Conservation (phyloP, 805 yeast species). For the Cyberlindnera galapagoensis region DNA sequence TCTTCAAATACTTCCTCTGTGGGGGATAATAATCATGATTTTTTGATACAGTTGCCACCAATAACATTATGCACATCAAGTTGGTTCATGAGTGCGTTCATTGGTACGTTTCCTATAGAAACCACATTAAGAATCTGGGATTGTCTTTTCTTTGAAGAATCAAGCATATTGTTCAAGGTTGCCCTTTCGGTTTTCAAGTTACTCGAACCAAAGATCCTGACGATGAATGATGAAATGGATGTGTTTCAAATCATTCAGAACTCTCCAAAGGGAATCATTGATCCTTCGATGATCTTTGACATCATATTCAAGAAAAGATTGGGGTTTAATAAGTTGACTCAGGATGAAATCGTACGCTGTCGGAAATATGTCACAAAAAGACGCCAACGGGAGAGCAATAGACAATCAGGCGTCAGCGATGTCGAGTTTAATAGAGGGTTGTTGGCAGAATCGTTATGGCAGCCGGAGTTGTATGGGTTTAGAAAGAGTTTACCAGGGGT, state of each 20-base stretch:
- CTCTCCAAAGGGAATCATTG: constrained; percentile 62
- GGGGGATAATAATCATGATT: constrained; percentile 30
- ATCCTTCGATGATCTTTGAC: constrained; percentile 65
- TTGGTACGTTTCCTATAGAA: constrained; percentile 85
- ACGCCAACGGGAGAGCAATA: constrained; percentile 28
- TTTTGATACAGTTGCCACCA: constrained; percentile 77
- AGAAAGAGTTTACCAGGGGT: constrained; percentile 41
- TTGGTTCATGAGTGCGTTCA: constrained; percentile 98
- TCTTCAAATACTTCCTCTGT: constrained; percentile 11
- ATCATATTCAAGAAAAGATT: constrained; percentile 68
- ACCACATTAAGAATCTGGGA: constrained; percentile 91
- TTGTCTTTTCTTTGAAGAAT: constrained; percentile 86
- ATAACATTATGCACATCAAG: constrained; percentile 89
- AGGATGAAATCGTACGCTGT: constrained; percentile 75
- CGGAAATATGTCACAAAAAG: constrained; percentile 69
- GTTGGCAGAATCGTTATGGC: constrained; percentile 27
- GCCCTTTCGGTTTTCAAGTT: constrained; percentile 74
- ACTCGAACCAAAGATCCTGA: constrained; percentile 57
- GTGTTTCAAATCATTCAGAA: constrained; percentile 83
- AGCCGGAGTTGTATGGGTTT: constrained; percentile 37
- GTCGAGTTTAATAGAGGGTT: constrained; percentile 22
- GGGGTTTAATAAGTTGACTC: constrained; percentile 70
- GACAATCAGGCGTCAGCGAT: constrained; percentile 18
- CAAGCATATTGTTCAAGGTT: constrained; percentile 77
- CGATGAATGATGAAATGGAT: constrained; percentile 46